phyloP scores from a whole-genome alignment of 2,329 filamentous ascomycete species.

The Ceratocystis albifundus region DNA sequence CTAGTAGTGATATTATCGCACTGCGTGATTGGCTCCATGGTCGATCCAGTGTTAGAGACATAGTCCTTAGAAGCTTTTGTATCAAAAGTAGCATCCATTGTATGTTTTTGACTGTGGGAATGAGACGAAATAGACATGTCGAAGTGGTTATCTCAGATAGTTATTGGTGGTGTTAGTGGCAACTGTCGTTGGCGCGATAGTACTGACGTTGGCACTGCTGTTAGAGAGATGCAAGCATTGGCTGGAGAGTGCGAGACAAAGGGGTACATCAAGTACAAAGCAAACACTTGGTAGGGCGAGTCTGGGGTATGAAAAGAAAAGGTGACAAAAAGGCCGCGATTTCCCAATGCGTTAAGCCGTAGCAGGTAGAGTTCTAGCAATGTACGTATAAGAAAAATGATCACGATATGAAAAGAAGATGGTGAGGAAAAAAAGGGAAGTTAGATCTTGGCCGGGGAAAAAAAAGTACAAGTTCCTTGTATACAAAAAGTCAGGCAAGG shows the following conservation, averaged over 20 bases:
- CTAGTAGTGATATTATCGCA: neutral
- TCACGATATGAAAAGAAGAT: neutral
- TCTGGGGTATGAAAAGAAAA: neutral
- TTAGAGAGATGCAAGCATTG: neutral
- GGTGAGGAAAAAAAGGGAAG: neutral
- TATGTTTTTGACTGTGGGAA: neutral
- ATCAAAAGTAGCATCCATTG: neutral
- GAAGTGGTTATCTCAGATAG: neutral
- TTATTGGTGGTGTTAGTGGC: neutral
- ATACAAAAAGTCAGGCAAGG: neutral
- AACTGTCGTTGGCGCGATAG: neutral
- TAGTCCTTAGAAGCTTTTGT: neutral
- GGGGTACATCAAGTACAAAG: neutral
- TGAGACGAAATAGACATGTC: neutral
- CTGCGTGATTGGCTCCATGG: neutral
- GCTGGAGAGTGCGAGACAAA: neutral
- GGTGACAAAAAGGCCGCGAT: neutral
- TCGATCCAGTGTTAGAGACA: neutral
- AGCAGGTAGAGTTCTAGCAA: neutral
- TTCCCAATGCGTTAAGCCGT: neutral
- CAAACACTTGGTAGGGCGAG: neutral
- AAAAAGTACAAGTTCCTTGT: slow-evolving; percentile 12
- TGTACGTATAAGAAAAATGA: neutral
- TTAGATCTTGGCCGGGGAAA: neutral
- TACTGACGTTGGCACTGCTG: neutral